Evolutionary conservation across 148 eudicot species (phyloP).

Genomic region (Vaccinium darrowii): DNA sequence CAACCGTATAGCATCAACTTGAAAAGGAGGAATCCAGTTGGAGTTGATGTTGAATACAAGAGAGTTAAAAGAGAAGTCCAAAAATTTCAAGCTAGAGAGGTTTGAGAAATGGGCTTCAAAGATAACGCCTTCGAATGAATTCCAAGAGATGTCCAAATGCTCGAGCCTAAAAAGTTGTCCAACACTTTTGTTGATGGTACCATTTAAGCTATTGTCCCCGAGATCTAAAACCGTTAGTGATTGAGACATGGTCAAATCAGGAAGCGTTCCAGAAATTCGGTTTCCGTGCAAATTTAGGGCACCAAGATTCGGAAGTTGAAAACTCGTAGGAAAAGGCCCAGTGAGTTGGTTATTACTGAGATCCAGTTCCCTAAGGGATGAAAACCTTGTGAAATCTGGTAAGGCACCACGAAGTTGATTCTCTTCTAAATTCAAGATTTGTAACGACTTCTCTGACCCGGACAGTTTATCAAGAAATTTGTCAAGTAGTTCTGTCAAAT

Average conservation of each 20-base stretch:
- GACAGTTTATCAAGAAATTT: conserved; percentile 13
- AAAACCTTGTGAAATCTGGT: neutral
- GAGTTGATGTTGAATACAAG: neutral
- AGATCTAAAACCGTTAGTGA: neutral
- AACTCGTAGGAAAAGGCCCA: neutral
- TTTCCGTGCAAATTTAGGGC: neutral
- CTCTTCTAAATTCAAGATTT: neutral
- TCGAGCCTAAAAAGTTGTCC: conserved; percentile 17
- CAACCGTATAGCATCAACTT: neutral
- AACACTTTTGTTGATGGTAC: neutral
- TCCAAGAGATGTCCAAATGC: neutral
- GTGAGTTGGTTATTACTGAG: neutral
- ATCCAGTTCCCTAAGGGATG: neutral
- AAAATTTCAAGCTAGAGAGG: conserved; percentile 4
- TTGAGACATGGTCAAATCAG: neutral
- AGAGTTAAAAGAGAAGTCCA: conserved; percentile 1
- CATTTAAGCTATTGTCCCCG: neutral
- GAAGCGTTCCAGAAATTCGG: neutral
- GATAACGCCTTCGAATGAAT: conserved; percentile 11
- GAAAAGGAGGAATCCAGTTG: conserved; percentile 24
- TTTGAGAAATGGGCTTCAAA: conserved; percentile 15
- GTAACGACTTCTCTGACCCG: neutral
- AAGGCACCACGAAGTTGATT: neutral
- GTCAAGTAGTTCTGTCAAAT: neutral
- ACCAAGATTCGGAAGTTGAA: neutral